Evolutionary conservation across 1,139 yeast genomes (phyloP).

Genomic region (Diutina scorzettiae): DNA sequence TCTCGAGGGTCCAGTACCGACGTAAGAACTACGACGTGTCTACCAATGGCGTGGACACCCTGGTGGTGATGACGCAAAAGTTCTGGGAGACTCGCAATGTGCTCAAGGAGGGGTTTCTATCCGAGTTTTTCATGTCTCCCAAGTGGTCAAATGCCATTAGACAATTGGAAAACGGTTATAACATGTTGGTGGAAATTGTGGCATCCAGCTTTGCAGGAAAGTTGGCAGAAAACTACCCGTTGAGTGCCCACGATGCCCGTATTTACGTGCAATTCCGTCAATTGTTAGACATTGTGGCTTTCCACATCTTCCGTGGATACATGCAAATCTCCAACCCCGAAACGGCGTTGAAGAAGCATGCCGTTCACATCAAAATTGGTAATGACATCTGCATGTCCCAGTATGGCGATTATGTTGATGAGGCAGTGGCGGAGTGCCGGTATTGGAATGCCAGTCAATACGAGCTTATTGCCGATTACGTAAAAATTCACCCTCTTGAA

Average conservation of each 20-base stretch:
- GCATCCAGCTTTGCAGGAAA: constrained; percentile 10
- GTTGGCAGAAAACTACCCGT: constrained; percentile 10
- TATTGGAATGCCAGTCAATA: constrained; percentile 1
- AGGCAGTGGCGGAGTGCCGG: not conserved
- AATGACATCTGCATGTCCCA: constrained; percentile 1
- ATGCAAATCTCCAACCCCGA: not conserved
- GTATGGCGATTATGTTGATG: not conserved
- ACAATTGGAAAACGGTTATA: constrained; percentile 24
- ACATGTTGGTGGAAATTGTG: constrained; percentile 7
- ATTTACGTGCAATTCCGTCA: constrained; percentile 16
- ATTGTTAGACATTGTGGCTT: not conserved
- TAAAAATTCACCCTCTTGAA: not conserved
- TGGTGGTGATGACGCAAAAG: constrained; percentile 23
- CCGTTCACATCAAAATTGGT: not conserved
- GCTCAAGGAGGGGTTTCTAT: constrained; percentile 26
- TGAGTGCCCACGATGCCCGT: constrained; percentile 19
- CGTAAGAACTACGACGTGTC: constrained; percentile 25
- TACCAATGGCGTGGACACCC: constrained; percentile 15
- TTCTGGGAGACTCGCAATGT: constrained; percentile 29
- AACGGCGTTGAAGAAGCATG: not conserved
- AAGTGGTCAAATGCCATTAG: constrained; percentile 21
- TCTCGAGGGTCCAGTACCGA: constrained; percentile 23
- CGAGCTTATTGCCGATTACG: not conserved
- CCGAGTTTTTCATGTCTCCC: constrained; percentile 24
- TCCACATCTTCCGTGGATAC: constrained; percentile 3